Evolutionary conservation across 2,329 filamentous ascomycete species (phyloP).

Genomic region (Fusarium sp.): DNA sequence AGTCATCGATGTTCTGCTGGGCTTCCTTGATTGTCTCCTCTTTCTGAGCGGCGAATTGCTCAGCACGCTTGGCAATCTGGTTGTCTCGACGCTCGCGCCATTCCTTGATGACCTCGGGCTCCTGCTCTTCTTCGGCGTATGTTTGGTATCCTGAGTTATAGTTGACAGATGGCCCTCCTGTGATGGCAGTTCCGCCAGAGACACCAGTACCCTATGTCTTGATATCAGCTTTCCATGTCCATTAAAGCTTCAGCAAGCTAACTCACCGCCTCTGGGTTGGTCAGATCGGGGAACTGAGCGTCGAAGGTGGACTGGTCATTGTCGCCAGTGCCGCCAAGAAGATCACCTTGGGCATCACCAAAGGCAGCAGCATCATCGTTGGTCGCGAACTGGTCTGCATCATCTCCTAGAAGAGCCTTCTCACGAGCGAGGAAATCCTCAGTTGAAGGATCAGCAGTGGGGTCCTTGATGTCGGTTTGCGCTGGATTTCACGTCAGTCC

Average conservation of each 20-base stretch:
- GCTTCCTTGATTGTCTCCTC: conserved; percentile 87
- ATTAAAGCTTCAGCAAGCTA: neutral
- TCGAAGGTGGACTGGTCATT: conserved; percentile 71
- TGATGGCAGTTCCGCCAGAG: conserved; percentile 63
- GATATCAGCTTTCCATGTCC: conserved; percentile 17
- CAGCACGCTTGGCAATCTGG: conserved; percentile 81
- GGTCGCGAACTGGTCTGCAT: conserved; percentile 88
- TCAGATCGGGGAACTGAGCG: conserved; percentile 87
- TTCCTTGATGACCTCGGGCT: conserved; percentile 86
- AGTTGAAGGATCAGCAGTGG: conserved; percentile 66
- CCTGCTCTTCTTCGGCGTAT: conserved; percentile 73
- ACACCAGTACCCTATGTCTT: conserved; percentile 45
- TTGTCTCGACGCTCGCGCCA: conserved; percentile 93
- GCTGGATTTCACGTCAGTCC: conserved; percentile 56
- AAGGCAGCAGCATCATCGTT: conserved; percentile 74
- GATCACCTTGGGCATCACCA: conserved; percentile 72
- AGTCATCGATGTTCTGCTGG: conserved; percentile 95
- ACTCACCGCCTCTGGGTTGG: conserved; percentile 50
- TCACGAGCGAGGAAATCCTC: conserved; percentile 93
- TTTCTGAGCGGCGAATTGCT: conserved; percentile 84
- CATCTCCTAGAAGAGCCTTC: conserved; percentile 88
- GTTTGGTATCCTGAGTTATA: conserved; percentile 71
- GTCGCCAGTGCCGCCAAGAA: conserved; percentile 75
- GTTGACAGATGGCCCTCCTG: conserved; percentile 72
- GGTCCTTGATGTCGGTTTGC: conserved; percentile 70